phyloP scores from a whole-genome alignment of 1,284 basidiomycete genomes.

The Pseudozyma flocculosa region DNA sequence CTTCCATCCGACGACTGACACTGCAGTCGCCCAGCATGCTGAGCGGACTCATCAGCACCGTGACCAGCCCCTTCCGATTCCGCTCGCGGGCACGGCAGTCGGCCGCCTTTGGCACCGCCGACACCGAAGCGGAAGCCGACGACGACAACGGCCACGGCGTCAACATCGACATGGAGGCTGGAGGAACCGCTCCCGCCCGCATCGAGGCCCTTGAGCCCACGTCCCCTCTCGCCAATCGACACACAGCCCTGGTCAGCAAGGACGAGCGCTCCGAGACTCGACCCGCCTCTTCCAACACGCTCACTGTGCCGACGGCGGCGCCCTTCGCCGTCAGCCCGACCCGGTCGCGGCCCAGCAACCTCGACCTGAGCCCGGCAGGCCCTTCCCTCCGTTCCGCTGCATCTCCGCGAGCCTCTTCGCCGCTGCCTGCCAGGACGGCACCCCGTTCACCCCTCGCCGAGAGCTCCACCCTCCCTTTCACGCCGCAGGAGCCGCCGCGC shows the following conservation, averaged over 20 bases:
- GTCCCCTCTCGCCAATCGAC: no score
- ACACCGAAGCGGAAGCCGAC: slow-evolving; percentile 3
- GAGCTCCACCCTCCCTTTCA: neutral
- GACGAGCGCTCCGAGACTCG: no score
- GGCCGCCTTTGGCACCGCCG: slow-evolving; percentile 27
- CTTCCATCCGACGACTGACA: no score
- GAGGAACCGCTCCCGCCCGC: neutral
- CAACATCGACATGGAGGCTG: neutral
- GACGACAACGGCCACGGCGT: neutral
- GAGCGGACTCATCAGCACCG: slow-evolving; percentile 28
- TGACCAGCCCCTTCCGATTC: slow-evolving; percentile 34
- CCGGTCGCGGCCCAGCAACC: neutral
- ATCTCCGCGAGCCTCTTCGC: slow-evolving; percentile 4
- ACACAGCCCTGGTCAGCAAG: no score
- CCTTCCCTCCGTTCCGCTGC: slow-evolving; percentile 11
- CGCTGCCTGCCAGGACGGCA: neutral
- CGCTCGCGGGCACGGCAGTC: slow-evolving; percentile 23
- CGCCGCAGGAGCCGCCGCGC: neutral
- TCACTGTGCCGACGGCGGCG: slow-evolving; percentile 1
- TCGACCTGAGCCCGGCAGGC: neutral
- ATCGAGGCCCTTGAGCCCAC: no score
- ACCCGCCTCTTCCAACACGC: no score
- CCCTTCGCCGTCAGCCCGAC: neutral
- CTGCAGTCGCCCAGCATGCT: slow-evolving; percentile 28
- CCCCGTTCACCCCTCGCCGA: neutral